Conservation (phyloP, 2,329 filamentous ascomycete genomes). For the Fusarium liriodendri region DNA sequence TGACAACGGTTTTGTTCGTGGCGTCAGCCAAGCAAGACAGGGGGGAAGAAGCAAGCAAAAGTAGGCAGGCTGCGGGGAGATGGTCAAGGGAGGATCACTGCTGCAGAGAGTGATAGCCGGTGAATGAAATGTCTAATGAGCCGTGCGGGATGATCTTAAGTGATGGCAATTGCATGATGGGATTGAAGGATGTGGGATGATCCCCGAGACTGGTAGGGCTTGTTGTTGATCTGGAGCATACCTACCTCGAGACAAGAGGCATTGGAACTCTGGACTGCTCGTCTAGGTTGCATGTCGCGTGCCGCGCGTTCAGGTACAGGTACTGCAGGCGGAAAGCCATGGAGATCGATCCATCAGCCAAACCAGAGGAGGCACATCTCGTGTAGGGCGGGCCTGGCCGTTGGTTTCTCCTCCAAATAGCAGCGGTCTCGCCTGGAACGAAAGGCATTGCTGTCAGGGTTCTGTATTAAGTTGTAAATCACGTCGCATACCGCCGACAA, state of each 20-base stretch:
- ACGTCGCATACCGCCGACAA: neutral
- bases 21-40: conserved; percentile 4
- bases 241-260: neutral
- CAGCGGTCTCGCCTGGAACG: neutral
- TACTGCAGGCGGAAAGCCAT: conserved; percentile 15
- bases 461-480: neutral
- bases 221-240: neutral
- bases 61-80: neutral
- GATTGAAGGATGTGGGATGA: neutral
- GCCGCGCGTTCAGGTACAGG: conserved; percentile 34
- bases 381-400: neutral
- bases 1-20: neutral
- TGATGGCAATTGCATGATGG: neutral
- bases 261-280: neutral
- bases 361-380: neutral
- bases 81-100: too few relatives aligned
- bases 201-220: neutral
- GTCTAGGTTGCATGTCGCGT: conserved; percentile 27
- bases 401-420: neutral
- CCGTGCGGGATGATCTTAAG: neutral
- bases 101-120: neutral
- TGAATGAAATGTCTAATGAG: neutral
- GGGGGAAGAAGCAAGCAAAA: neutral
- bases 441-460: neutral
- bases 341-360: neutral